Evolutionary conservation across 257 asterid genomes (phyloP).

Genomic region (Solanum piurae): DNA sequence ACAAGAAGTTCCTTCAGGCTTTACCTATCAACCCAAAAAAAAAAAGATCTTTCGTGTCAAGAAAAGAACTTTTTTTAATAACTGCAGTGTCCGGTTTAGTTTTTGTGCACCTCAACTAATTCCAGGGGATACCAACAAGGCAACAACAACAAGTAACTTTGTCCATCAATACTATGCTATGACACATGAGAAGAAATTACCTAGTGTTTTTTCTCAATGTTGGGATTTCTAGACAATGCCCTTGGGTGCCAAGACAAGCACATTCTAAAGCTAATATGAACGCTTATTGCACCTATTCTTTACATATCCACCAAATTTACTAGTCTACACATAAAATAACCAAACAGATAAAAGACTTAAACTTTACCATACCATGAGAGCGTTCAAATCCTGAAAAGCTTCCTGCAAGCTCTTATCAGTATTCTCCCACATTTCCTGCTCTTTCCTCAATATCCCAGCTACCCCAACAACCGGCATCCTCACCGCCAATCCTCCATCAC

Average conservation of each 20-base stretch:
- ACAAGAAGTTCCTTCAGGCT: neutral
- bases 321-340: neutral
- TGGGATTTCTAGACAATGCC: neutral
- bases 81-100: fast-evolving
- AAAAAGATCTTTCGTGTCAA: neutral
- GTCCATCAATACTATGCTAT: neutral
- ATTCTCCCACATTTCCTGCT: conserved; percentile 99
- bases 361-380: conserved; percentile 66
- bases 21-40: neutral
- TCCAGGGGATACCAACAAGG: neutral
- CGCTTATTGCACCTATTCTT: neutral
- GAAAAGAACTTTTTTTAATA: neutral
- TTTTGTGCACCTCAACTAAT: neutral
- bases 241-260: neutral
- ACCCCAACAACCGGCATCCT: conserved; percentile 80
- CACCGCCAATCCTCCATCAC: conserved; percentile 41
- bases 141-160: neutral
- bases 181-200: neutral
- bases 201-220: neutral
- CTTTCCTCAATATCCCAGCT: conserved; percentile 92
- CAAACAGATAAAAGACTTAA: neutral
- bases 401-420: conserved; percentile 98
- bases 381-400: conserved; percentile 97
- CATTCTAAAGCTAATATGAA: neutral
- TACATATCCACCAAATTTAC: neutral